Conservation (phyloP, 2,329 filamentous ascomycete genomes). For the Exophiala lecanii-corni region DNA sequence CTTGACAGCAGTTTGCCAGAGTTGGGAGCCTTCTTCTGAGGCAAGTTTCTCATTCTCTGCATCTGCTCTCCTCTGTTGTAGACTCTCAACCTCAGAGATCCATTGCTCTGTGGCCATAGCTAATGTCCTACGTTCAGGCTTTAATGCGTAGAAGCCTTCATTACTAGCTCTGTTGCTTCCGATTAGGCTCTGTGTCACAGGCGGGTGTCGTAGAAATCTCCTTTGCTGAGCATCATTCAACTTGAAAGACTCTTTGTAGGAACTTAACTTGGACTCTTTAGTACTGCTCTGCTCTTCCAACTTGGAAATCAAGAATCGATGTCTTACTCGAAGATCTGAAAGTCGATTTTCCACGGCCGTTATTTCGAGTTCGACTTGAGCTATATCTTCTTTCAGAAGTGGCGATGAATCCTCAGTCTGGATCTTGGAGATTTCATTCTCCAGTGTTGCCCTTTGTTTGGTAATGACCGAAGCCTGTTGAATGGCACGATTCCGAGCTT, state of each 20-base stretch:
- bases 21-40: slow-evolving; percentile 52
- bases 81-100: slow-evolving; percentile 44
- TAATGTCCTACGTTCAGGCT: slow-evolving; percentile 54
- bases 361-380: slow-evolving; percentile 52
- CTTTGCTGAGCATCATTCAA: slow-evolving; percentile 53
- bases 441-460: slow-evolving; percentile 46
- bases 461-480: slow-evolving; percentile 49
- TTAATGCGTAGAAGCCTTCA: slow-evolving; percentile 39
- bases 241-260: slow-evolving; percentile 53
- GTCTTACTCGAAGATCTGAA: slow-evolving; percentile 51
- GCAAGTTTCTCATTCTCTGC: slow-evolving; percentile 53
- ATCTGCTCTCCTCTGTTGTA: slow-evolving; percentile 41
- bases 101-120: slow-evolving; percentile 57
- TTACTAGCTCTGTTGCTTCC: too few species aligned
- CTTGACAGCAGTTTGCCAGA: slow-evolving; percentile 55
- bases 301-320: slow-evolving; percentile 50
- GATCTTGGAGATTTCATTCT: slow-evolving; percentile 47
- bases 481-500: slow-evolving; percentile 44
- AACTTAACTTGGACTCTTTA: slow-evolving; percentile 54
- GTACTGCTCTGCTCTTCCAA: slow-evolving; percentile 53
- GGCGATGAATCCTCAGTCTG: slow-evolving; percentile 43
- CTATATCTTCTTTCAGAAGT: slow-evolving; percentile 48
- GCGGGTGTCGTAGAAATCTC: slow-evolving; percentile 48
- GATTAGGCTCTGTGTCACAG: slow-evolving; percentile 37
- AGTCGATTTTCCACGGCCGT: slow-evolving; percentile 53